phyloP scores from a whole-genome alignment of 371 early-diverging fungal genomes.

The Syncephalastrum racemosum region DNA sequence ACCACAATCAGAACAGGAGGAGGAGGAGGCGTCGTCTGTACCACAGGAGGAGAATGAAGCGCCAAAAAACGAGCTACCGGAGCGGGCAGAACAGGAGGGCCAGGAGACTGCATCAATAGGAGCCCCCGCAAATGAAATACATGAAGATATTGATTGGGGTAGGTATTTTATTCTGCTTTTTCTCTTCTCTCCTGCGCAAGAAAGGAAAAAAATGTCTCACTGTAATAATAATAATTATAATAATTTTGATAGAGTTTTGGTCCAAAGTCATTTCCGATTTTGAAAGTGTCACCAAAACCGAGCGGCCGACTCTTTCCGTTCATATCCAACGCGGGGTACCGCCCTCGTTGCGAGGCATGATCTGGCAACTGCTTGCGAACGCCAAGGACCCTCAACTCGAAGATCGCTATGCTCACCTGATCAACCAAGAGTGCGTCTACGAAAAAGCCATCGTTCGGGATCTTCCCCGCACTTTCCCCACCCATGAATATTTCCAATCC shows the following conservation, averaged over 20 bases:
- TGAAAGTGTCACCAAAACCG: slow-evolving; percentile 67
- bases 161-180: slow-evolving; percentile 10
- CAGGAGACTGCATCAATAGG: too few species aligned
- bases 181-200: not conserved
- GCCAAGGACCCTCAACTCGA: slow-evolving; percentile 69
- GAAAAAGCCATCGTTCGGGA: slow-evolving; percentile 92
- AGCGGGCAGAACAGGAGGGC: not conserved
- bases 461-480: slow-evolving; percentile 83
- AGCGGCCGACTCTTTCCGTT: slow-evolving; percentile 65
- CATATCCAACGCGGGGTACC: slow-evolving; percentile 80
- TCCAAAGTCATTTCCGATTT: slow-evolving; percentile 86
- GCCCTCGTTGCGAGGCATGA: slow-evolving; percentile 82
- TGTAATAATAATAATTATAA: not conserved
- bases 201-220: not conserved
- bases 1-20: slow-evolving; percentile 4
- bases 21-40: slow-evolving; percentile 12
- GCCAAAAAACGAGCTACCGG: too few species aligned
- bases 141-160: slow-evolving; percentile 75
- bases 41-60: too few species aligned
- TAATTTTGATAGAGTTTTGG: slow-evolving; percentile 78
- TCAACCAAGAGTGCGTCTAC: slow-evolving; percentile 67
- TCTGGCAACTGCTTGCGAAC: slow-evolving; percentile 86
- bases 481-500: slow-evolving; percentile 77
- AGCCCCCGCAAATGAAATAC: too few species aligned
- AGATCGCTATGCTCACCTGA: slow-evolving; percentile 62